These are phyloP conservation scores for Eimeria maxima DNA, from an alignment of 169 alveolate genomes.

Conservation along the genomic window DNA sequence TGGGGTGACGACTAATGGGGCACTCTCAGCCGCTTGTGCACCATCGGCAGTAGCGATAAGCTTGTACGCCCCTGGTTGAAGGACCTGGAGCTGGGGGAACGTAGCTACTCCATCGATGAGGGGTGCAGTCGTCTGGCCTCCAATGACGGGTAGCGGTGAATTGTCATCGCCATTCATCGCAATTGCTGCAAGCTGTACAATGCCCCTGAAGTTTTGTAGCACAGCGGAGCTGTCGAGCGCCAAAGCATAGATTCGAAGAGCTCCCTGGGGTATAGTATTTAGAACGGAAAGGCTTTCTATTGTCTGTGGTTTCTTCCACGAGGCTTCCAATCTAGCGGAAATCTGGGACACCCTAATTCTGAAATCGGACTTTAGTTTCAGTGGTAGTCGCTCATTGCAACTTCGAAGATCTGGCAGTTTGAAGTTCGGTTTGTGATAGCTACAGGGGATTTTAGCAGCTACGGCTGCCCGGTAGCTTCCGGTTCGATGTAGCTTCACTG, in stretches of 20 bases:
- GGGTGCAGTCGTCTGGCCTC: constrained; percentile 40
- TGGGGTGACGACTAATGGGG: constrained; percentile 6
- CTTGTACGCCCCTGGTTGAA: constrained; percentile 46
- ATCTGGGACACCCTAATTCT: constrained; percentile 41
- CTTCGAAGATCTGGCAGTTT: not conserved
- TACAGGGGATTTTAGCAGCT: constrained; percentile 29
- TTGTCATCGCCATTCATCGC: not conserved
- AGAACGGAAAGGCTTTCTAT: not conserved
- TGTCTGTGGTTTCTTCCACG: constrained; percentile 47
- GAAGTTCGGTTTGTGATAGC: not conserved
- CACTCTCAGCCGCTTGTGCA: constrained; percentile 74
- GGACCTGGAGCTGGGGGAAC: constrained; percentile 27
- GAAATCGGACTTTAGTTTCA: not conserved
- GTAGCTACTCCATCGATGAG: constrained; percentile 30
- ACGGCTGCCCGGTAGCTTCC: constrained; percentile 57
- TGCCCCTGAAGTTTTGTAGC: constrained; percentile 9
- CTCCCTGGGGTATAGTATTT: constrained; percentile 15
- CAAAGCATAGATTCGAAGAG: constrained; percentile 47
- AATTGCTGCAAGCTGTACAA: constrained; percentile 54
- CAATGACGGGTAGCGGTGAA: constrained; percentile 11
- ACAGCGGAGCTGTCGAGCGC: constrained; percentile 41
- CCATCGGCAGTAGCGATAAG: constrained; percentile 67
- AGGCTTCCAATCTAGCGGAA: constrained; percentile 5
- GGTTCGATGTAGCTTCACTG: not conserved
- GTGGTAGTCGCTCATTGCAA: constrained; percentile 27